Evolutionary conservation across 2,329 filamentous ascomycete species (phyloP), one percentile per base, ranked within the genome.

Genomic region (Sclerotinia trifoliorum): DNA sequence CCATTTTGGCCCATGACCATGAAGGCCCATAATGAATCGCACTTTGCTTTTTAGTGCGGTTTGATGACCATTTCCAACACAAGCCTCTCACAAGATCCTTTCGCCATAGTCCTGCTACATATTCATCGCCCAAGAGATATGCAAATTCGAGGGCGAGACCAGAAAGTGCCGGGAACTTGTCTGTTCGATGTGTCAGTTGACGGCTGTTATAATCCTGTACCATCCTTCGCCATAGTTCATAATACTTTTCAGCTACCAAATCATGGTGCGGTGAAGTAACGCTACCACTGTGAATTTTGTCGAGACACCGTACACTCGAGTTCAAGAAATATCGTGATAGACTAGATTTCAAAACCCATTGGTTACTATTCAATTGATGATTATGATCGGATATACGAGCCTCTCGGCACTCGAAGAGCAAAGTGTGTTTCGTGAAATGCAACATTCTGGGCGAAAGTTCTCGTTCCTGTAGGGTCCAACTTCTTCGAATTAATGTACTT

Each of bases 401-500:
- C 29, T 64, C 65, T 35, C 56, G 42, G 29, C 68, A 70, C 42
- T 68, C 66, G 13, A 63, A 70, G 3, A 68, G 48, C 32, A 70
- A 49, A 17, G 52, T 57, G 24, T 68, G 35, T 44, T 65, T 67
- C 8, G 75, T 76, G 66, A 71, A 71, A 35, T 70, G 46, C 8
- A 71, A 42, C 4, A 70, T 60, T 11, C 69, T 57, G 19, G 70
- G 69, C 17, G 70, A 67, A 17, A 70, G 58, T 26, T 68, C 63
- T 13, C 64, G 32, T 46, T 71, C 70, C 61, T 71, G 70, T n/a
- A 70, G 44, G 24, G 66, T 70, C 69, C 69, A 71, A 17, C 63
- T 69, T 55, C 80, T 74, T 35, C 21, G n/a, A 26, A 54, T 58
- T 39, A 71, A 19, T 39, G 48, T 44, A 19, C 52, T 60, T 24